phyloP scores from a whole-genome alignment of 441 rosid genomes.

The Iberis amara region DNA sequence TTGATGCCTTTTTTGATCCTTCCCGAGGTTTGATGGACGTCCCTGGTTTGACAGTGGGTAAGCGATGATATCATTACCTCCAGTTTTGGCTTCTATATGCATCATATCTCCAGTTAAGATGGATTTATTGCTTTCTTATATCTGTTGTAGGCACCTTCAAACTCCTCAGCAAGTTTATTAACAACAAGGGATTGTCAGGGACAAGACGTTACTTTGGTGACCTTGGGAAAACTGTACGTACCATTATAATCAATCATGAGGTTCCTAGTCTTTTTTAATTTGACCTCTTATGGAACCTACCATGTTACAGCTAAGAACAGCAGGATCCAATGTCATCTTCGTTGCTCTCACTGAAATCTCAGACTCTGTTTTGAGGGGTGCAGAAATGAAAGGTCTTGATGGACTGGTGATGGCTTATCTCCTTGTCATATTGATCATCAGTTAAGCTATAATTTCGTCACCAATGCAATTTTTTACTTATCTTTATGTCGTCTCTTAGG shows the following conservation, averaged over 20 bases:
- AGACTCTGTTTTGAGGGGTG: conserved; percentile 81
- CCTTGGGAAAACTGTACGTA: conserved; percentile 79
- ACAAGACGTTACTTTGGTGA: conserved; percentile 95
- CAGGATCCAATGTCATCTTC: conserved; percentile 83
- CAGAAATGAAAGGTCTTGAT: conserved; percentile 90
- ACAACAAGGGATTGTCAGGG: conserved; percentile 74
- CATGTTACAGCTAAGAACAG: conserved; percentile 67
- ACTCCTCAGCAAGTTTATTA: conserved; percentile 70
- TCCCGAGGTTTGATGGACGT: conserved; percentile 67
- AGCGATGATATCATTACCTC: conserved; percentile 25
- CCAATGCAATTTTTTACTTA: conserved; percentile 1
- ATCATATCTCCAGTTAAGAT: conserved; percentile 1
- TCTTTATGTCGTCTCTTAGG: conserved; percentile 37
- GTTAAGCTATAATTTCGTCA: conserved; percentile 13
- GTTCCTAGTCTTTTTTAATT: conserved; percentile 16
- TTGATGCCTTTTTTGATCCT: conserved; percentile 93
- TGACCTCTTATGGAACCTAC: conserved; percentile 27
- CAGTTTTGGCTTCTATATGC: conserved; percentile 15
- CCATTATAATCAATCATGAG: conserved; percentile 14
- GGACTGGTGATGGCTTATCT: conserved; percentile 60
- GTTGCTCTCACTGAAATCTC: conserved; percentile 89
- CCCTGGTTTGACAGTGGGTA: conserved; percentile 85
- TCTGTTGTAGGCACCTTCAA: conserved; percentile 69
- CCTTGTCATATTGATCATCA: conserved; percentile 12
- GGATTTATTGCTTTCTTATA: conserved; percentile 19